Percentiles rank a stretch among this genome's conserved stretches.
phyloP scores from a whole-genome alignment of 73 alveolate species.

The Blepharisma japonicum region DNA sequence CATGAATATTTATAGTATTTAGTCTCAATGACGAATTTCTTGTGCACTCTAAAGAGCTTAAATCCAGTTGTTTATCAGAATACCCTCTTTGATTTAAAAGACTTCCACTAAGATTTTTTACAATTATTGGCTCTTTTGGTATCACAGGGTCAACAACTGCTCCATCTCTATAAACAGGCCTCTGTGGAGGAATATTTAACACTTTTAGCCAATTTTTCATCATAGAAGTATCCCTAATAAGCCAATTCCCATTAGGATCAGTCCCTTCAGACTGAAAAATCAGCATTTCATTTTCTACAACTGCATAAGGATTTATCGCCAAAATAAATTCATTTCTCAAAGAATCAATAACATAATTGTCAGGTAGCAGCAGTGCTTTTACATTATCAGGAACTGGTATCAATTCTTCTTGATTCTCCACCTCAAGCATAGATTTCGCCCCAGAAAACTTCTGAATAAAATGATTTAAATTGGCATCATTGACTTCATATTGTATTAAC shows the following conservation, averaged over 20 bases:
- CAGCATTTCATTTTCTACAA: background rate
- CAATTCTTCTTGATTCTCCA: background rate
- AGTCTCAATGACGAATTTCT: background rate
- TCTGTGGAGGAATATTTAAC: background rate
- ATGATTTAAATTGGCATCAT: background rate
- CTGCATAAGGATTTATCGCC: background rate
- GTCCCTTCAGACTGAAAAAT: background rate
- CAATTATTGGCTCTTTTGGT: background rate
- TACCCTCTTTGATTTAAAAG: background rate
- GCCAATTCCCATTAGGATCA: background rate
- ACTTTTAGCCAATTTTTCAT: slow-evolving; percentile 10
- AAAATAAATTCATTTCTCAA: background rate
- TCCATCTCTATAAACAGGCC: slow-evolving; percentile 17
- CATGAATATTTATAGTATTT: slow-evolving; percentile 2
- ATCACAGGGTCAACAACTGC: background rate
- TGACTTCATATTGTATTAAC: background rate
- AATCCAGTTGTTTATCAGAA: background rate
- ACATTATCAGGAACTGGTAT: background rate
- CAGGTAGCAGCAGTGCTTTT: background rate
- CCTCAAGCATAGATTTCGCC: background rate
- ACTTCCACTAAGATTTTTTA: background rate
- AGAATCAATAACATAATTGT: background rate
- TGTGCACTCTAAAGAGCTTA: background rate
- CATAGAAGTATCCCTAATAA: background rate
- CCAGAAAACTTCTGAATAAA: background rate